Percentiles rank a stretch among this genome's conserved stretches.
These are phyloP conservation scores for Colletotrichum tofieldiae DNA, from an alignment of 2,329 filamentous ascomycete species.

Conservation along the genomic window DNA sequence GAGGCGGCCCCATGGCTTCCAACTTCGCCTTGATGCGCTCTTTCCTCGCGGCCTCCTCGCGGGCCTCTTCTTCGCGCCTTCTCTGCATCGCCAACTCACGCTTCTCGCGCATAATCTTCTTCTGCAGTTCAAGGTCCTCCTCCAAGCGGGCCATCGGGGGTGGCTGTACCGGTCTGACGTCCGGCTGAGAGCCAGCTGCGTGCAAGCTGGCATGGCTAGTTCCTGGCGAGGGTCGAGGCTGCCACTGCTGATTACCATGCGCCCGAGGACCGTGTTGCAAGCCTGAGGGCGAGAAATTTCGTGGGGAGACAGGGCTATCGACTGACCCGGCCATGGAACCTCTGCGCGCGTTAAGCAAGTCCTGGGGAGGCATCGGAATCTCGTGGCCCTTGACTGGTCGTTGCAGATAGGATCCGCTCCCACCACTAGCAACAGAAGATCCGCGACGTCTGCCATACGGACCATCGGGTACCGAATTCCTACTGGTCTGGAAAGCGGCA, in stretches of 20 bases:
- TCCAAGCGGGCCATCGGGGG: slow-evolving; percentile 56
- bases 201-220: slow-evolving; percentile 59
- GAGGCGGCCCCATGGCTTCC: slow-evolving; percentile 77
- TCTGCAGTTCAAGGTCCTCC: slow-evolving; percentile 75
- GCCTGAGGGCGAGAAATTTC: slow-evolving; percentile 58
- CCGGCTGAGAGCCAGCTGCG: slow-evolving; percentile 51
- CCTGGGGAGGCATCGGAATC: slow-evolving; percentile 58
- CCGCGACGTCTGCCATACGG: slow-evolving; percentile 83
- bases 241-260: slow-evolving; percentile 41
- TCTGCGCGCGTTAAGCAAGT: slow-evolving; percentile 62
- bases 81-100: slow-evolving; percentile 79
- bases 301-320: slow-evolving; percentile 67
- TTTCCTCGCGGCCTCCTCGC: slow-evolving; percentile 79
- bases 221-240: slow-evolving; percentile 60
- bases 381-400: slow-evolving; percentile 66
- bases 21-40: slow-evolving; percentile 82
- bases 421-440: slow-evolving; percentile 93
- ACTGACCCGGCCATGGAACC: slow-evolving; percentile 66
- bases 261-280: slow-evolving; percentile 50
- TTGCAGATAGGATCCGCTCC: slow-evolving; percentile 79
- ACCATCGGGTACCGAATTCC: slow-evolving; percentile 73
- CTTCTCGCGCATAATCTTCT: slow-evolving; percentile 81
- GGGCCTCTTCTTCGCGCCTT: slow-evolving; percentile 77
- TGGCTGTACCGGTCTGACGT: slow-evolving; percentile 49
- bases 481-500: slow-evolving; percentile 85